A percentile compares a stretch with the other conserved stretches of the same genome.
phyloP scores from a whole-genome alignment of 2,329 filamentous ascomycete genomes.

The Hymenotorrendiella dingleyae region DNA sequence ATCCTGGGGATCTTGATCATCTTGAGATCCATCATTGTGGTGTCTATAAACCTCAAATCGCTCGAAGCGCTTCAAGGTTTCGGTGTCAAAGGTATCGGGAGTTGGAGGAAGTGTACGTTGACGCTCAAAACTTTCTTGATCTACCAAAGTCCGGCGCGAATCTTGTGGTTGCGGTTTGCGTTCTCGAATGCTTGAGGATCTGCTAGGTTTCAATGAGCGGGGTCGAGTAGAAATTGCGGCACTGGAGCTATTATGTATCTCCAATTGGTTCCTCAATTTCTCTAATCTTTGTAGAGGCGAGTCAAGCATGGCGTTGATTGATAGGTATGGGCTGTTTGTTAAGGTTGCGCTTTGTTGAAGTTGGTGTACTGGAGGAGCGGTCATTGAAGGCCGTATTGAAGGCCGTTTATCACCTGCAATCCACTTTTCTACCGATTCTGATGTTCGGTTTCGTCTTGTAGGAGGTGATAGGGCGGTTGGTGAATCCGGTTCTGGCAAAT shows the following conservation, averaged over 20 bases:
- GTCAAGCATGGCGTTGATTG: constrained; percentile 42
- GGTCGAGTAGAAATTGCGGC: constrained; percentile 4
- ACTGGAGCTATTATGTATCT: constrained; percentile 18
- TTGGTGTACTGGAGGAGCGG: constrained; percentile 9
- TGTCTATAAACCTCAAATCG: constrained; percentile 41
- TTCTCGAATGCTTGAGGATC: constrained; percentile 9
- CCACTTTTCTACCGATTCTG: constrained; percentile 29
- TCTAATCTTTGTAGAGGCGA: constrained; percentile 49
- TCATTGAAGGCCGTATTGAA: constrained; percentile 17
- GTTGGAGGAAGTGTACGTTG: constrained; percentile 29
- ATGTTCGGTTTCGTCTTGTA: constrained; percentile 15
- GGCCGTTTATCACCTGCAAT: no score
- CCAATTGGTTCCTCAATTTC: constrained; percentile 32
- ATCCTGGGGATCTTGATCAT: constrained; percentile 11
- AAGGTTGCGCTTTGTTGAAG: constrained; percentile 7
- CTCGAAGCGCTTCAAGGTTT: constrained; percentile 38
- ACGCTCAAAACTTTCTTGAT: constrained; percentile 34
- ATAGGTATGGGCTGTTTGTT: constrained; percentile 35
- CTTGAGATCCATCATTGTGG: constrained; percentile 26
- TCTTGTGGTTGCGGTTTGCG: constrained; percentile 7
- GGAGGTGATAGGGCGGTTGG: no score
- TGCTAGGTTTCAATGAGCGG: constrained; percentile 12
- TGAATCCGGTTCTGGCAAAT: constrained; percentile 17
- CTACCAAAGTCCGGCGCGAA: constrained; percentile 11
- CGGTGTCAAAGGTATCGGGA: constrained; percentile 31